A percentile compares a stretch with the other conserved stretches of the same genome.
Conservation (phyloP, 169 alveolate species). For the Plasmodium coatneyi region DNA sequence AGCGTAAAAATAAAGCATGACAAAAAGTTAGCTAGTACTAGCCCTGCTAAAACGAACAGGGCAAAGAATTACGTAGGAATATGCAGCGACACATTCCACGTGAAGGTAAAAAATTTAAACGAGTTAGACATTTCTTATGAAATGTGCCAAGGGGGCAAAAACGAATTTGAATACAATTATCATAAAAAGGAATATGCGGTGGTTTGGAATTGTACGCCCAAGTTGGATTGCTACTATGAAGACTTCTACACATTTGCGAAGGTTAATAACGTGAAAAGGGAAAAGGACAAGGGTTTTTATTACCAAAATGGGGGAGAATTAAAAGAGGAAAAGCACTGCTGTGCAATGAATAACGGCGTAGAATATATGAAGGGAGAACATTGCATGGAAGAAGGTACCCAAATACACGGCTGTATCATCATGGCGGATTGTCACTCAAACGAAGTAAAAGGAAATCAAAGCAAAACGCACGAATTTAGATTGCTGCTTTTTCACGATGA, state of each 20-base stretch:
- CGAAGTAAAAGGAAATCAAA: slow-evolving; percentile 24
- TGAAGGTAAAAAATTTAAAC: slow-evolving; percentile 46
- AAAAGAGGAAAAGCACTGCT: neutral
- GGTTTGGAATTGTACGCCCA: slow-evolving; percentile 6
- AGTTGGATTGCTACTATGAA: slow-evolving; percentile 36
- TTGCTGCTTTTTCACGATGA: slow-evolving; percentile 51
- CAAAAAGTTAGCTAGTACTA: neutral
- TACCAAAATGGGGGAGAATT: neutral
- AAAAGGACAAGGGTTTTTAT: neutral
- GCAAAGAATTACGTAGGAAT: slow-evolving; percentile 36
- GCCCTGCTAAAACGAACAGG: neutral
- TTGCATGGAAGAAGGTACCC: neutral
- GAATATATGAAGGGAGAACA: neutral
- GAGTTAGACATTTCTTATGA: slow-evolving; percentile 45
- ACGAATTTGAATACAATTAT: slow-evolving; percentile 53
- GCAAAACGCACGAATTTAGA: slow-evolving; percentile 42
- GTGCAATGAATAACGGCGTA: neutral
- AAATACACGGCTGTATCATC: slow-evolving; percentile 34
- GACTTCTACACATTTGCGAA: slow-evolving; percentile 42
- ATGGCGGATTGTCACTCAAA: neutral
- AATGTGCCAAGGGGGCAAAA: neutral
- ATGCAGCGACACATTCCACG: slow-evolving; percentile 19
- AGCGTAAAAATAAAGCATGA: slow-evolving; percentile 24
- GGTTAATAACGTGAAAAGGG: slow-evolving; percentile 20
- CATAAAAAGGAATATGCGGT: slow-evolving; percentile 13